Base-by-base conservation (phyloP, 2,329 filamentous ascomycete genomes). In the Pyricularia sp. region DNA sequence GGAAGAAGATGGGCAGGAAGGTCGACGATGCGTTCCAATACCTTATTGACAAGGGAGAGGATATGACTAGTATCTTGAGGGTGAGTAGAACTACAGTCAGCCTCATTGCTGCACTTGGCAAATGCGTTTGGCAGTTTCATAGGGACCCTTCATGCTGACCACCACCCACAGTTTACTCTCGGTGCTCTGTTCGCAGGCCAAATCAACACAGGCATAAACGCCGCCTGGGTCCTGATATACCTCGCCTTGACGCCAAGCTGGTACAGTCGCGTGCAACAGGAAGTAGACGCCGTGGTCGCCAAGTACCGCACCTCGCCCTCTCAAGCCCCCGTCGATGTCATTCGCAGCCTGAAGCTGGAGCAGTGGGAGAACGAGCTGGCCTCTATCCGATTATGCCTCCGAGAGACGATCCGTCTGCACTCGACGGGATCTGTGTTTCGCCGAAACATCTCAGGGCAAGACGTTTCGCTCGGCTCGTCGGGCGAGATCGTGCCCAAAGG, bases 331-430 rank as follows among this genome's bases (percentile, higher is more conserved):
- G 71, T 72, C 28, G 78, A 81, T 28, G 73, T 81, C 3, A 76
- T 88, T 1, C 75, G 78, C 50, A 73, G 77, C 2, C 76, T 88
- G 0, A 79, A 80, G 0, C 73, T 86, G 31, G 83, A 86, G 17
- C 82, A 81, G 0, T 88, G 85, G 85, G 85, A 88, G 73, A 67
- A 74, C 14, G 82, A 85, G 23, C 87, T 88, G 70, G 84, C 85
- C 0, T 70, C 80, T 6, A 77, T 87, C 36, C 82, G 86, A 69
- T 69, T 85, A 30, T 84, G 81, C 64, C 76, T 88, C 55, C 79
- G 81, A 59, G 86, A 88, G 70, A 80, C 79, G 17, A 86, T 88
- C 69, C 81, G 86, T 2, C 71, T 88, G 28, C 81, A 81, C 36
- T 71, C 81, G 9, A 75, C 79, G 0, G 85, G 85, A 6, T 78